Base-by-base conservation (phyloP, 202 grass and related monocot species). In the Setaria italica region DNA sequence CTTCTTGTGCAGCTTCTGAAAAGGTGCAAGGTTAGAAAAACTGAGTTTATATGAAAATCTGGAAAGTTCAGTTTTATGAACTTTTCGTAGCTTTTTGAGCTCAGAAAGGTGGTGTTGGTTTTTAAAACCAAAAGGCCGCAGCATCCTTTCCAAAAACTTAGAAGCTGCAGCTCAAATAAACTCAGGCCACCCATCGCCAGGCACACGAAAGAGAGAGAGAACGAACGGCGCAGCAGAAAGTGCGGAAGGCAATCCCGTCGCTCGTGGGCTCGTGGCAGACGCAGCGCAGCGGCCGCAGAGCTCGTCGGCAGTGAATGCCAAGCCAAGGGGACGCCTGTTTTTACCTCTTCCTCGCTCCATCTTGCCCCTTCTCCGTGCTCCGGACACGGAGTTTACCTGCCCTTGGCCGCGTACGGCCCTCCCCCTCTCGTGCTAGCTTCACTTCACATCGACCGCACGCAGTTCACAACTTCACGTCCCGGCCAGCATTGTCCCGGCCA, bases 171-270 rank as follows among this genome's bases (percentile, higher is more conserved):
- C 25, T 25, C 25, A 25, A 25, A 25, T 25, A 25, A 25, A 25
- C 25, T 0, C 25, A 25, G 25, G 25, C 25, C 25, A 25, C 25
- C 25, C 25, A 25, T 25, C 25, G 25, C 25, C 25, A 25, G 4
- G 37, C 37, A 30, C 25, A 11, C 19, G 14, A 49, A 25, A 42
- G 2, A 2, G 6, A 16, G 11, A 49, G 14, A 13, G 20, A 30
- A 3, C 53, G 30, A 85, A 47, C n/a, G 79, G 74, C 21, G 79
- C 80, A 82, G 87, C 84, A 78, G 77, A 87, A 87, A 89, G 76
- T 87, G 87, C 77, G 87, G 90, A 77, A 62, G 84, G 84, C 80
- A 84, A 87, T 84, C 70, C 76, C 19, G 20, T 71, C 71, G 71
- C 78, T 34, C 46, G 48, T 48, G 85, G 37, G 63, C 71, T 37